phyloP scores from a whole-genome alignment of 768 basidiomycete genomes.

The Gyrodon lividus region DNA sequence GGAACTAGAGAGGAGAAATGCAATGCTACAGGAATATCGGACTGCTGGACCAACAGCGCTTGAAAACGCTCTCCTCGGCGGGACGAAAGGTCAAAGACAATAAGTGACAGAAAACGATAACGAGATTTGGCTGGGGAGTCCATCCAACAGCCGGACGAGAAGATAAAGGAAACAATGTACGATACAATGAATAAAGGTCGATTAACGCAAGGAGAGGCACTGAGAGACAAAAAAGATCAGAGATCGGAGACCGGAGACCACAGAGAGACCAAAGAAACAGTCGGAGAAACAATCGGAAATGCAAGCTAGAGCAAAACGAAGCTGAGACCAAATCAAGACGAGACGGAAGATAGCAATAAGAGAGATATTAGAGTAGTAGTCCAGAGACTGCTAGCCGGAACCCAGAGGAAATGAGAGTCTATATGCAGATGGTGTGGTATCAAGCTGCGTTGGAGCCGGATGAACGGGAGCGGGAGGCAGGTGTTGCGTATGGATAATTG shows the following conservation, averaged over 20 bases:
- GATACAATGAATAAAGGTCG: constrained; percentile 27
- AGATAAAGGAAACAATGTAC: constrained; percentile 29
- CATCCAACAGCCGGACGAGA: constrained; percentile 30
- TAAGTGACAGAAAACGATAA: constrained; percentile 32
- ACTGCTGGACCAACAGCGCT: constrained; percentile 29
- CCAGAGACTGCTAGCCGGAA: constrained; percentile 27
- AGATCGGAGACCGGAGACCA: constrained; percentile 12
- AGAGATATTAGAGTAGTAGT: constrained; percentile 33
- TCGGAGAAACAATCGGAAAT: constrained; percentile 11
- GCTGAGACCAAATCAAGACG: constrained; percentile 17
- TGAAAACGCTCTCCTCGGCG: constrained; percentile 34
- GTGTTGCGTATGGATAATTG: constrained; percentile 26
- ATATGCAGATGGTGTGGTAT: constrained; percentile 19
- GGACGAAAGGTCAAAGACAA: constrained; percentile 35
- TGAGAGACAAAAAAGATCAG: constrained; percentile 6
- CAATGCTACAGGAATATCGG: constrained; percentile 35
- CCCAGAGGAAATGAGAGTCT: constrained; percentile 25
- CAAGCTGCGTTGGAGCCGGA: constrained; percentile 37
- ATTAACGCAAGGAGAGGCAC: constrained; percentile 34
- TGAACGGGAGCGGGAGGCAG: constrained; percentile 26
- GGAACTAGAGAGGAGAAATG: constrained; percentile 28
- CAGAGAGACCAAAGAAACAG: constrained; percentile 14
- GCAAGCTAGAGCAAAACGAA: constrained; percentile 18
- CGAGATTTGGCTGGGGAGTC: constrained; percentile 29
- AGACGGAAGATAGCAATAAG: constrained; percentile 36